Base-by-base conservation (phyloP, 352 stramenopile species). In the Phytophthora tubulina region DNA sequence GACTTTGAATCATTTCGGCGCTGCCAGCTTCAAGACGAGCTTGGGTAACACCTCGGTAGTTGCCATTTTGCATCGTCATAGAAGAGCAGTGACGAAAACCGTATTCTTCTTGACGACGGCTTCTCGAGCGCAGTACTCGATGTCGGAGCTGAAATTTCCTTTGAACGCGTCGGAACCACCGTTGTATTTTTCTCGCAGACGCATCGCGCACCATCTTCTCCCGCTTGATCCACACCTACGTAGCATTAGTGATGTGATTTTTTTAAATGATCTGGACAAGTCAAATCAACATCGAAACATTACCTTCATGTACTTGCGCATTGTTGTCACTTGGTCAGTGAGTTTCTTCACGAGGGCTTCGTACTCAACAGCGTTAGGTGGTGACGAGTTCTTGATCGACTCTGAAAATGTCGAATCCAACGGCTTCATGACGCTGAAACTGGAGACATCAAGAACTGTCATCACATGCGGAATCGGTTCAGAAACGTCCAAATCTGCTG, bases 231-330 rank as follows among this genome's bases (percentile, higher is more conserved):
- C 85, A 93, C 4, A 88, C 70, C 80, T 88, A 62, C 15, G 41
- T 10, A 45, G 41, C 3, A 2, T 2, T 21, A n/a, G 30, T 8
- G 1, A 10, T 52, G 10, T 33, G 17, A 33, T 15, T 14, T 33
- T 31, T 13, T 31, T 52, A 1, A 52, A 35, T 17, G 30, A 21
- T 3, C 33, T 11, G 27, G 27, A 51, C 10, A 31, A 51, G 21
- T 27, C 21, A 27, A 27, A 27, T 27, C 17, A 51, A 51, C 10
- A 36, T 17, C n/a, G 2, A 50, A 6, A 27, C 2, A 2, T 15
- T 62, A 89, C 85, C 39, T 91, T 93, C 60, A 91, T 85, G 67
- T 92, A 93, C 59, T 91, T 91, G 70, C 85, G 82, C 71, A 93
- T 88, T 13, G 72, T 75, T 0, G 55, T 38, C 14, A 92, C 61